phyloP scores from a whole-genome alignment of 306 rosid species.

The Prunus padus region DNA sequence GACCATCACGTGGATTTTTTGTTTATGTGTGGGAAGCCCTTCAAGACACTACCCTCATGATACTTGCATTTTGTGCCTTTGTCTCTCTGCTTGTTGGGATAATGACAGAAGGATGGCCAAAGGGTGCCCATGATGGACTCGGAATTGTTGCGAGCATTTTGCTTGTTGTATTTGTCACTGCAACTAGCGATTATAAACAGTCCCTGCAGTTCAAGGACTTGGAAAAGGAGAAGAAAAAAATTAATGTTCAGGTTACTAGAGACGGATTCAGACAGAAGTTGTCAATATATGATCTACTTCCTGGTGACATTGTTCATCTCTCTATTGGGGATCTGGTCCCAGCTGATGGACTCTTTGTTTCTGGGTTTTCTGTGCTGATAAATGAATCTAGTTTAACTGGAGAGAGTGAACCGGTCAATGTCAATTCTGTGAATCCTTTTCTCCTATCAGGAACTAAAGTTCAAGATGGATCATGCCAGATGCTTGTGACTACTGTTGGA shows the following conservation, averaged over 20 bases:
- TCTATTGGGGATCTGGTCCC: slow-evolving; percentile 94
- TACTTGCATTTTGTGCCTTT: slow-evolving; percentile 80
- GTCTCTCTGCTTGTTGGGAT: slow-evolving; percentile 86
- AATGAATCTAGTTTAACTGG: slow-evolving; percentile 98
- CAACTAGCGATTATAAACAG: slow-evolving; percentile 88
- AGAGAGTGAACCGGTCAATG: slow-evolving; percentile 91
- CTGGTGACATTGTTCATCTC: slow-evolving; percentile 94
- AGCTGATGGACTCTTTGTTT: slow-evolving; percentile 92
- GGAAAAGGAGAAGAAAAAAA: slow-evolving; percentile 94
- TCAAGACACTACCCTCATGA: slow-evolving; percentile 94
- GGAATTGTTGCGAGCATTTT: slow-evolving; percentile 99
- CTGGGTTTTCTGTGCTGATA: slow-evolving; percentile 79
- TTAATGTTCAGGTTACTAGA: slow-evolving; percentile 77
- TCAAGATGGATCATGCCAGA: slow-evolving; percentile 96
- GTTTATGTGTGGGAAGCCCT: slow-evolving; percentile 97
- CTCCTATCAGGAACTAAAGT: slow-evolving; percentile 97
- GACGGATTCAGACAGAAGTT: slow-evolving; percentile 83
- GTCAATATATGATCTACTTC: slow-evolving; percentile 87
- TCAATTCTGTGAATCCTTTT: slow-evolving; percentile 61
- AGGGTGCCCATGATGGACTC: slow-evolving; percentile 97
- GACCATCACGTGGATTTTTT: slow-evolving; percentile 75
- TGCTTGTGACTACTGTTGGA: slow-evolving; percentile 98
- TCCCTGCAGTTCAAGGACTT: slow-evolving; percentile 96
- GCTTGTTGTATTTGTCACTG: slow-evolving; percentile 96
- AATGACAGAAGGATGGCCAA: slow-evolving; percentile 94